Base-by-base conservation (phyloP, 2,329 filamentous ascomycete genomes). In the Diplodia corticola region DNA sequence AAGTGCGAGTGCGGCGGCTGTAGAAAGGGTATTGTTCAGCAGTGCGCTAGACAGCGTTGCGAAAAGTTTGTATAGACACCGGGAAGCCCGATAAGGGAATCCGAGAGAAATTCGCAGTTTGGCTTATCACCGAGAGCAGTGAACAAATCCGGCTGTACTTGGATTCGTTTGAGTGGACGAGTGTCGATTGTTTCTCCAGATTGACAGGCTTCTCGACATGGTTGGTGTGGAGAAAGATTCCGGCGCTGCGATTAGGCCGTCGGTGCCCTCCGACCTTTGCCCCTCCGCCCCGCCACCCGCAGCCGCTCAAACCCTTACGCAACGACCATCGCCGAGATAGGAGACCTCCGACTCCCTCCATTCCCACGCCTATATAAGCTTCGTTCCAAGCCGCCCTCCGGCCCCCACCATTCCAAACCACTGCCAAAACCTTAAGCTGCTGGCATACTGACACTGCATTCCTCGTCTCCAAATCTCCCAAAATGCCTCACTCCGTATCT, bases 401-500 rank as follows among this genome's bases (percentile, higher is more conserved):
- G 6, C 5, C 37, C 4, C 20, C 1, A 22, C 30, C 20, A 37
- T 7, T 7, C 37, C 9, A 33, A 12, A 17, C 24, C 24, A 59
- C 4, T 26, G 17, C 53, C 26, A 3, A 40, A 17, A 9, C 5
- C n/a, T 3, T 28, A 22, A 59, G 35, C 12, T 44, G 30, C 35
- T 13, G 33, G 35, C 51, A 4, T 15, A 44, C 40, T n/a, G 12
- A 20, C 13, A 20, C 40, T n/a, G 22, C 15, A 50, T 28, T 28
- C 2, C 26, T 40, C 20, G 22, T n/a, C 5, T n/a, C 35, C 46
- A 20, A 24, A 66, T 66, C 22, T n/a, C 5, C 12, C 35, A 54
- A 20, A 24, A 66, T 66, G 64, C 64, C 64, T 24, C 28, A 30
- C 30, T 22, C 35, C n/a, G 26, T 65, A 13, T 57, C 71, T 30